A percentile compares a stretch with the other conserved stretches of the same genome.
Conservation (phyloP, 176 grass and related monocot species). For the maize (Zea mays) region Zm-B73-REFERENCE-NAM-5.0 NC_050096.1:199807501-199808000, state of each 20-base stretch:
- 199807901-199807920: not conserved
- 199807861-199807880: not conserved
- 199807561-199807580: too few species aligned
- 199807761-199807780: slow-evolving; percentile 48
- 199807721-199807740: slow-evolving; percentile 18
- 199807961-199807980: slow-evolving; percentile 27
- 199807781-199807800: not conserved
- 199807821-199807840: not conserved
- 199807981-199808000: slow-evolving; percentile 19
- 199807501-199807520: too few species aligned
- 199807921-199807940: slow-evolving; percentile 22
- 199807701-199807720: slow-evolving; percentile 19
- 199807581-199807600: too few species aligned
- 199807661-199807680: slow-evolving; percentile 41
- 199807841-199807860: not conserved
- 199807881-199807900: not conserved
- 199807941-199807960: slow-evolving; percentile 16
- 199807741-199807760: not conserved
- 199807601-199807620: too few species aligned
- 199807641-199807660: slow-evolving; percentile 37
- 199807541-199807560: too few species aligned
- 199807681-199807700: slow-evolving; percentile 28
- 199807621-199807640: slow-evolving; percentile 8
- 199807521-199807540: too few species aligned
- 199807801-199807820: slow-evolving; percentile 11